These are phyloP conservation scores for Ceratocystis huliohia DNA, from an alignment of 2,329 filamentous ascomycete genomes.

Conservation along the genomic window DNA sequence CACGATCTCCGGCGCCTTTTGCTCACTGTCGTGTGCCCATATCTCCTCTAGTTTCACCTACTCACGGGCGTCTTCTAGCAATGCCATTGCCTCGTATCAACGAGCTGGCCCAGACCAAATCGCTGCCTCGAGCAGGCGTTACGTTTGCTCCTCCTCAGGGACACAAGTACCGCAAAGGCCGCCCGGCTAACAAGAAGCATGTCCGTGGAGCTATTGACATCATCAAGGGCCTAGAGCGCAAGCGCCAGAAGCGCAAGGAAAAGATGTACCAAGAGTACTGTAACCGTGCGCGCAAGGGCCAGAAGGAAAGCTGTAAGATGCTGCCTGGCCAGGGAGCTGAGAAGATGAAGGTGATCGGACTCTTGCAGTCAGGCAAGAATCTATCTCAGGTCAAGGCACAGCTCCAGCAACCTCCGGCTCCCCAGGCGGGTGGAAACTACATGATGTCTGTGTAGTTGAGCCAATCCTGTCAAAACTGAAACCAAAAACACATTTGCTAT, in stretches of 20 bases:
- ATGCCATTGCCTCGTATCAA: conserved; percentile 28
- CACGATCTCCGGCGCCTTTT: conserved; percentile 40
- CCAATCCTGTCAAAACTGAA: no score
- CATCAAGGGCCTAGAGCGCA: conserved; percentile 88
- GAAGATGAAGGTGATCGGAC: conserved; percentile 70
- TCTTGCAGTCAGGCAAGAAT: conserved; percentile 72
- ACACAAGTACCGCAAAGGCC: conserved; percentile 33
- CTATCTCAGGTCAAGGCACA: conserved; percentile 32
- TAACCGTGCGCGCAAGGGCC: conserved; percentile 62
- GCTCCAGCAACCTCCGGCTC: conserved; percentile 14
- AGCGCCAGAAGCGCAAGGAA: conserved; percentile 82
- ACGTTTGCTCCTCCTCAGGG: conserved; percentile 39
- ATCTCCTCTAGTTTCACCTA: conserved; percentile 56
- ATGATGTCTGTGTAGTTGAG: conserved; percentile 54
- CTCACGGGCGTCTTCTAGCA: conserved; percentile 28
- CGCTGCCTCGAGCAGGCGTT: conserved; percentile 66
- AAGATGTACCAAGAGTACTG: conserved; percentile 86
- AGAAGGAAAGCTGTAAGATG: conserved; percentile 50
- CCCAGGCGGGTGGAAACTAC: conserved; percentile 47
- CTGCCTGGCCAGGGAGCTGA: conserved; percentile 79
- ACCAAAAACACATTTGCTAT: no score
- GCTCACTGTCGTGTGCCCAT: conserved; percentile 53
- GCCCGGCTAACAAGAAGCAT: conserved; percentile 43
- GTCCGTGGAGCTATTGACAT: conserved; percentile 93
- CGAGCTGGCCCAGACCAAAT: conserved; percentile 48